Percentiles rank a stretch among this genome's conserved stretches.
Evolutionary conservation across 1,284 basidiomycete species (phyloP).

Genomic region (Pterulicium gracile): DNA sequence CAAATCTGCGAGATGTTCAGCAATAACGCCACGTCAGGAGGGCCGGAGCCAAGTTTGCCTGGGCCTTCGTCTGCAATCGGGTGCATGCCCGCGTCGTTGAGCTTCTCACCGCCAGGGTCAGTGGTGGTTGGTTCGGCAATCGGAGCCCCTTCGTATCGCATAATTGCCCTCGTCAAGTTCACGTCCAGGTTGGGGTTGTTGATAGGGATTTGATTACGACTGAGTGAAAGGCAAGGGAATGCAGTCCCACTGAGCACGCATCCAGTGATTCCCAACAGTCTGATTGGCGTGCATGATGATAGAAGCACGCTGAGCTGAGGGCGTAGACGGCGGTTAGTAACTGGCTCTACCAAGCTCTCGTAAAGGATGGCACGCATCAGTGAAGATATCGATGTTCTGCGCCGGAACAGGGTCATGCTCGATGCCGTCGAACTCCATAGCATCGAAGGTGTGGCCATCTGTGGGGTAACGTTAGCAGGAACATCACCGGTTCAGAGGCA

Average conservation of each 20-base stretch:
- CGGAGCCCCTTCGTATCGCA: slow-evolving; percentile 33
- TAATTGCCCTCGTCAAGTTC: slow-evolving; percentile 24
- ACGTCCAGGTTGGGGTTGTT: slow-evolving; percentile 7
- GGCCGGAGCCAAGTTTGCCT: slow-evolving; percentile 19
- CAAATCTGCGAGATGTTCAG: slow-evolving; percentile 19
- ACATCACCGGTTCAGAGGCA: neutral
- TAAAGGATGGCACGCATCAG: slow-evolving; percentile 17
- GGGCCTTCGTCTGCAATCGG: slow-evolving; percentile 21
- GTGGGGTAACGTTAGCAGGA: neutral
- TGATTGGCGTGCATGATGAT: slow-evolving; percentile 25
- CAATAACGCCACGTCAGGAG: slow-evolving; percentile 22
- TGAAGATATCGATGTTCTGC: slow-evolving; percentile 24
- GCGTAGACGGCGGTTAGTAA: neutral
- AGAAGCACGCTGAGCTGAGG: slow-evolving; percentile 23
- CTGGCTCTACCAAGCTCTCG: slow-evolving; percentile 4
- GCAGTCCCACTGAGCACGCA: neutral
- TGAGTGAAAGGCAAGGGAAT: slow-evolving; percentile 9
- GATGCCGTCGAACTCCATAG: slow-evolving; percentile 35
- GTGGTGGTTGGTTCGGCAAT: slow-evolving; percentile 25
- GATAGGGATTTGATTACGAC: slow-evolving; percentile 12
- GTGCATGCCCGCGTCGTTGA: slow-evolving; percentile 24
- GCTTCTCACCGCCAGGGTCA: slow-evolving; percentile 13
- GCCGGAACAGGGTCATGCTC: slow-evolving; percentile 23
- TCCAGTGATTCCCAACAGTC: slow-evolving; percentile 25
- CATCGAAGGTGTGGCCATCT: slow-evolving; percentile 25